Conservation (phyloP, 2,329 filamentous ascomycete genomes). For the Pseudomassariella vexata region DNA sequence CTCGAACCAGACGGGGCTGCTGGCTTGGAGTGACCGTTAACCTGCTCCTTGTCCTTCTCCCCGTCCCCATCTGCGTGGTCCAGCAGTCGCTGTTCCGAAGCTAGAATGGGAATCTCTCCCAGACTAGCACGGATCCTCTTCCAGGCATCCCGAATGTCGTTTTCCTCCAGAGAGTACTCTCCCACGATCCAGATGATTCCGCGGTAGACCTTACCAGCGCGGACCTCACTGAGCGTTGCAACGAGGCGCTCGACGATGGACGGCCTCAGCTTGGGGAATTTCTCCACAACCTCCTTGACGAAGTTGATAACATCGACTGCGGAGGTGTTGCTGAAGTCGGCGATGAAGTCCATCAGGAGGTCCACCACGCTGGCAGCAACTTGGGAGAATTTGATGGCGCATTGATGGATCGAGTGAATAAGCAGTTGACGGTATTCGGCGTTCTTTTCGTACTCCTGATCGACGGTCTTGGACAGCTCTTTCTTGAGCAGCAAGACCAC, state of each 20-base stretch:
- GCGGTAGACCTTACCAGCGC: slow-evolving; percentile 94
- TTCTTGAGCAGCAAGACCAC: slow-evolving; percentile 96
- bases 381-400: slow-evolving; percentile 98
- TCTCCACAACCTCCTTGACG: slow-evolving; percentile 98
- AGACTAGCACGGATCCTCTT: slow-evolving; percentile 89
- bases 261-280: slow-evolving; percentile 83
- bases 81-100: slow-evolving; percentile 85
- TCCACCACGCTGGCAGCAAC: slow-evolving; percentile 95
- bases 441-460: slow-evolving; percentile 99
- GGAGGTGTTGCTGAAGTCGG: slow-evolving; percentile 94
- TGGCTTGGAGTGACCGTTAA: slow-evolving; percentile 74
- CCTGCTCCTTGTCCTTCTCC: slow-evolving; percentile 58
- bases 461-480: slow-evolving; percentile 93
- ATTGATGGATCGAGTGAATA: slow-evolving; percentile 96
- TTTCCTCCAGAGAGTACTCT: slow-evolving; percentile 91
- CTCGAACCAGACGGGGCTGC: slow-evolving; percentile 76
- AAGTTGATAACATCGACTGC: slow-evolving; percentile 98
- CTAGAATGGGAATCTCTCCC: slow-evolving; percentile 93
- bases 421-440: slow-evolving; percentile 89
- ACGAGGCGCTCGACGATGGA: slow-evolving; percentile 87
- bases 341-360: slow-evolving; percentile 97
- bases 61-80: slow-evolving; percentile 82
- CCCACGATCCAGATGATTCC: slow-evolving; percentile 97
- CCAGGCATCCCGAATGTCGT: slow-evolving; percentile 94
- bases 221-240: slow-evolving; percentile 84